phyloP scores from a whole-genome alignment of 2,329 filamentous ascomycete genomes.

The Aspergillus costaricaensis region DNA sequence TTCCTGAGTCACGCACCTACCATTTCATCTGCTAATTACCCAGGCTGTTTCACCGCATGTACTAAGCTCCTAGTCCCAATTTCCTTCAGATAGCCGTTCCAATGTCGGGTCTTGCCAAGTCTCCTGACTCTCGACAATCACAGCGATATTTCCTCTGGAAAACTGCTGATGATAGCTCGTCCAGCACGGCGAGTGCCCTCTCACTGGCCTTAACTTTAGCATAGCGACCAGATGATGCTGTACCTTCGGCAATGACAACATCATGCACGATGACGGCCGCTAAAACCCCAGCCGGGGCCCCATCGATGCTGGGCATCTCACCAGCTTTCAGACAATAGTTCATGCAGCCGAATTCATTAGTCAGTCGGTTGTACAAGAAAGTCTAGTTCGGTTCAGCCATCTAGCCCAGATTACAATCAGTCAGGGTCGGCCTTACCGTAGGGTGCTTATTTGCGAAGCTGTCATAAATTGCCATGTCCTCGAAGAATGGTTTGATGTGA shows the following conservation, averaged over 20 bases:
- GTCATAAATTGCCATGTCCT: slow-evolving; percentile 85
- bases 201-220: slow-evolving; percentile 64
- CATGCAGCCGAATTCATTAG: slow-evolving; percentile 65
- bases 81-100: slow-evolving; percentile 33
- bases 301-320: slow-evolving; percentile 48
- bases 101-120: slow-evolving; percentile 19
- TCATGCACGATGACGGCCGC: slow-evolving; percentile 78
- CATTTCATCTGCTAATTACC: background rate
- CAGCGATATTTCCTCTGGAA: slow-evolving; percentile 66
- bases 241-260: slow-evolving; percentile 62
- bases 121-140: slow-evolving; percentile 52
- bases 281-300: slow-evolving; percentile 56
- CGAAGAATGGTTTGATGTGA: slow-evolving; percentile 76
- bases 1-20: background rate
- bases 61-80: background rate
- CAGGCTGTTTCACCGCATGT: background rate
- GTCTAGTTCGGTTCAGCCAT: slow-evolving; percentile 49
- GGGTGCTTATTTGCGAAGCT: slow-evolving; percentile 84
- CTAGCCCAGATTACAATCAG: background rate
- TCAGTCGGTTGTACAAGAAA: slow-evolving; percentile 65
- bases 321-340: slow-evolving; percentile 54
- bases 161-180: slow-evolving; percentile 55
- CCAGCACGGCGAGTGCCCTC: slow-evolving; percentile 44
- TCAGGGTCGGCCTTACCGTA: slow-evolving; percentile 47
- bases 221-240: slow-evolving; percentile 67